These are phyloP conservation scores for Ehretia macrophylla DNA, from an alignment of 257 asterid species.

Conservation along the genomic window DNA sequence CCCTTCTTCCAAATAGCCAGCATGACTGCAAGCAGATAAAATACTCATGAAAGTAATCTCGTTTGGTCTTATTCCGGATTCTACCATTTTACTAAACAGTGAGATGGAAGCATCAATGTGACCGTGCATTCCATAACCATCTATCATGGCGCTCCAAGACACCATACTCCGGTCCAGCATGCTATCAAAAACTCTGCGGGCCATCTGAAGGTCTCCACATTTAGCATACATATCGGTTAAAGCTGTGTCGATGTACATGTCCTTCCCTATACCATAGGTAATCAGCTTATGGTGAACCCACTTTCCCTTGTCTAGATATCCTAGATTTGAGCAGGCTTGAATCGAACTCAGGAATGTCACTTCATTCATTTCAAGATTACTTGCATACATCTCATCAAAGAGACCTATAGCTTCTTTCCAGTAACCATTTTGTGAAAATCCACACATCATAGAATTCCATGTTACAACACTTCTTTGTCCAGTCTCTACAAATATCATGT, in stretches of 20 bases:
- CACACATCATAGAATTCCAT: slow-evolving; percentile 86
- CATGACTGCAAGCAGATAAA: slow-evolving; percentile 80
- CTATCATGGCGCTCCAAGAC: slow-evolving; percentile 85
- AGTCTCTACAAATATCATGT: slow-evolving; percentile 34
- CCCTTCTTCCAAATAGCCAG: slow-evolving; percentile 69
- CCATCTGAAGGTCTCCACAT: slow-evolving; percentile 71
- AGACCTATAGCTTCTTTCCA: slow-evolving; percentile 52
- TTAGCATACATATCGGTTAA: slow-evolving; percentile 73
- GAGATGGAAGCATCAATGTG: slow-evolving; percentile 45
- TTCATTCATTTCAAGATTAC: slow-evolving; percentile 49
- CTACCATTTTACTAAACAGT: slow-evolving; percentile 54
- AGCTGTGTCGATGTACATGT: slow-evolving; percentile 61
- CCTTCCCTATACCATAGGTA: slow-evolving; percentile 41
- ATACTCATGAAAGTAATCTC: slow-evolving; percentile 67
- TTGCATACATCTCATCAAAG: slow-evolving; percentile 48
- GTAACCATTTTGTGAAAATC: slow-evolving; percentile 65
- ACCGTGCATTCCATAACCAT: slow-evolving; percentile 83
- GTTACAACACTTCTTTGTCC: slow-evolving; percentile 43
- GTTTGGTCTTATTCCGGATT: slow-evolving; percentile 60
- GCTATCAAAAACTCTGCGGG: slow-evolving; percentile 51
- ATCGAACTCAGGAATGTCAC: slow-evolving; percentile 67
- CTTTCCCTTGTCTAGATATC: slow-evolving; percentile 61
- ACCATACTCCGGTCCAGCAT: slow-evolving; percentile 50
- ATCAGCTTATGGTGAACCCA: slow-evolving; percentile 78
- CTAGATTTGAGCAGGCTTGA: slow-evolving; percentile 78